A percentile compares a stretch with the other conserved stretches of the same genome.
Evolutionary conservation across 352 stramenopile species (phyloP).

Genomic region (Ophiocytium majus): DNA sequence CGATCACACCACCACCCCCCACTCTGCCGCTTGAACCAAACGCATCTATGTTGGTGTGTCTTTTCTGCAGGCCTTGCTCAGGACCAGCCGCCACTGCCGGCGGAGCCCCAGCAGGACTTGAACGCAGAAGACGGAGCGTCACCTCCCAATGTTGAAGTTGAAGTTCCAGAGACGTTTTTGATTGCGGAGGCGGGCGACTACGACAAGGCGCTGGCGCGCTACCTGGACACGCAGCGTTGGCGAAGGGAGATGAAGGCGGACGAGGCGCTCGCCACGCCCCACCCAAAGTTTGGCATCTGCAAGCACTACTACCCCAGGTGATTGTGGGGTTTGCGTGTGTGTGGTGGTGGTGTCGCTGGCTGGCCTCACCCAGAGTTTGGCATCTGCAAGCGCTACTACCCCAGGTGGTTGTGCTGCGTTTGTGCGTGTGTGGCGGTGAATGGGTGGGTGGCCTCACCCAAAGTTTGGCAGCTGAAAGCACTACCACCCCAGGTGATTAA

Average conservation of each 20-base stretch:
- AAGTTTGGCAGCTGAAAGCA: slow-evolving; percentile 40
- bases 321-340: background rate
- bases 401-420: slow-evolving; percentile 15
- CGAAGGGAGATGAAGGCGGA: slow-evolving; percentile 40
- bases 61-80: background rate
- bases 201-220: slow-evolving; percentile 42
- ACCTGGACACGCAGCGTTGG: slow-evolving; percentile 34
- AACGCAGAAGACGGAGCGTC: slow-evolving; percentile 1
- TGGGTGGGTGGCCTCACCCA: slow-evolving; percentile 27
- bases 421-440: background rate
- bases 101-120: background rate
- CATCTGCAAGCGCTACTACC: slow-evolving; percentile 45
- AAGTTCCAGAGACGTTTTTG: slow-evolving; percentile 40
- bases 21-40: background rate
- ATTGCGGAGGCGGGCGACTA: slow-evolving; percentile 42
- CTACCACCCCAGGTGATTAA: slow-evolving; percentile 30
- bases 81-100: background rate
- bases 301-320: slow-evolving; percentile 45
- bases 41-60: no score
- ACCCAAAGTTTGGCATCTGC: slow-evolving; percentile 40
- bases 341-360: background rate
- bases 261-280: slow-evolving; percentile 32
- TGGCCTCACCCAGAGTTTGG: slow-evolving; percentile 36
- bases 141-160: background rate
- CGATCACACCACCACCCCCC: background rate